Percentiles rank a stretch among this genome's conserved stretches.
phyloP scores from a whole-genome alignment of 2,329 filamentous ascomycete species.

The Sporothrix variecibatus region DNA sequence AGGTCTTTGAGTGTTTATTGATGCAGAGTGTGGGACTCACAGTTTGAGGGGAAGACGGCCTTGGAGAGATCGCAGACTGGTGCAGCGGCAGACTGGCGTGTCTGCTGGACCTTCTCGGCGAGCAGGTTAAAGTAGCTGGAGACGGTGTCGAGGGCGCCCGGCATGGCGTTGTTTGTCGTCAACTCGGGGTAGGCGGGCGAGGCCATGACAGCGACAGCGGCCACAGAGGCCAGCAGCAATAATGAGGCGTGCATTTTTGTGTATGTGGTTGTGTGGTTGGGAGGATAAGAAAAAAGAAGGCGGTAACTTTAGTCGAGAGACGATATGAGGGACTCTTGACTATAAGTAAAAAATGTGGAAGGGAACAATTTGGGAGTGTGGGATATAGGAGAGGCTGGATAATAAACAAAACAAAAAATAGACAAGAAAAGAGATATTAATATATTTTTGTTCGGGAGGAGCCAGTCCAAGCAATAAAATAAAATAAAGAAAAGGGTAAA shows the following conservation, averaged over 20 bases:
- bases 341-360: not conserved
- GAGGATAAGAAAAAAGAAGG: not conserved
- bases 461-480: constrained; percentile 11
- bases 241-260: constrained; percentile 53
- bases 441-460: constrained; percentile 14
- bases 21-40: constrained; percentile 39
- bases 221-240: constrained; percentile 47
- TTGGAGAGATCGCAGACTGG: constrained; percentile 58
- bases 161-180: constrained; percentile 43
- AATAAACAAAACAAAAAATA: constrained; percentile 13
- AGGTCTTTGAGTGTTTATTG: not conserved
- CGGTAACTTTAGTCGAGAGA: not conserved
- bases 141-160: constrained; percentile 49
- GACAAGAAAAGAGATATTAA: not conserved
- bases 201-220: constrained; percentile 48
- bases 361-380: not conserved
- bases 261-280: not conserved
- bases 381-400: constrained; percentile 11
- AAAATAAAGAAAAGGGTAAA: not conserved
- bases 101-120: constrained; percentile 55
- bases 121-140: constrained; percentile 64
- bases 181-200: constrained; percentile 52
- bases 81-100: constrained; percentile 44
- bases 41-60: constrained; percentile 52
- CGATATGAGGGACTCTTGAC: not conserved